phyloP scores from a whole-genome alignment of 106 monocot genomes.

The Phalaenopsis aphrodite region DNA sequence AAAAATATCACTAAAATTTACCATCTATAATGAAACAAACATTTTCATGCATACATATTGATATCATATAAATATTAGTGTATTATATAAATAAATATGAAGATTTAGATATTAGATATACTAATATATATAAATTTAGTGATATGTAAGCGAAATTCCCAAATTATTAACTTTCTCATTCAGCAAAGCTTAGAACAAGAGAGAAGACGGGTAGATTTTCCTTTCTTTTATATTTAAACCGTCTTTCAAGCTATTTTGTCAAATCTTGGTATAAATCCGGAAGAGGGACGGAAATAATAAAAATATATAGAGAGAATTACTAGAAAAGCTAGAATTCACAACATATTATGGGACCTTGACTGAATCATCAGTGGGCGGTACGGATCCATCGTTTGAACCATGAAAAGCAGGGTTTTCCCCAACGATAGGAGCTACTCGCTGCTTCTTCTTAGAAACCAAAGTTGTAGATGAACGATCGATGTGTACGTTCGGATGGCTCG shows the following conservation, averaged over 20 bases:
- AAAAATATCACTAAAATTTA: too few relatives aligned
- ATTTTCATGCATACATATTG: too few relatives aligned
- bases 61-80: too few relatives aligned
- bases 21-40: too few relatives aligned
- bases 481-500: slow-evolving; percentile 35
- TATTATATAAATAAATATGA: too few relatives aligned
- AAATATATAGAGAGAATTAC: background rate
- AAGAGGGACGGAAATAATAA: background rate
- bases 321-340: background rate
- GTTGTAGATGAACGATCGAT: background rate
- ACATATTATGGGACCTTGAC: slow-evolving; percentile 25
- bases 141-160: too few relatives aligned
- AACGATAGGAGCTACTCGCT: background rate
- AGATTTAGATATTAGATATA: background rate
- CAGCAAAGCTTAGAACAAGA: background rate
- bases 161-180: background rate
- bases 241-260: background rate
- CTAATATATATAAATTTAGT: too few relatives aligned
- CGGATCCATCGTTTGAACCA: background rate
- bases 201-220: background rate
- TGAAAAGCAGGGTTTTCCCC: background rate
- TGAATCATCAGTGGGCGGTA: slow-evolving; percentile 13
- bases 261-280: background rate
- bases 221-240: too few relatives aligned
- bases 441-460: slow-evolving; percentile 15